phyloP scores from a whole-genome alignment of 176 grass and related monocot genomes.

The Phoenix dactylifera region DNA sequence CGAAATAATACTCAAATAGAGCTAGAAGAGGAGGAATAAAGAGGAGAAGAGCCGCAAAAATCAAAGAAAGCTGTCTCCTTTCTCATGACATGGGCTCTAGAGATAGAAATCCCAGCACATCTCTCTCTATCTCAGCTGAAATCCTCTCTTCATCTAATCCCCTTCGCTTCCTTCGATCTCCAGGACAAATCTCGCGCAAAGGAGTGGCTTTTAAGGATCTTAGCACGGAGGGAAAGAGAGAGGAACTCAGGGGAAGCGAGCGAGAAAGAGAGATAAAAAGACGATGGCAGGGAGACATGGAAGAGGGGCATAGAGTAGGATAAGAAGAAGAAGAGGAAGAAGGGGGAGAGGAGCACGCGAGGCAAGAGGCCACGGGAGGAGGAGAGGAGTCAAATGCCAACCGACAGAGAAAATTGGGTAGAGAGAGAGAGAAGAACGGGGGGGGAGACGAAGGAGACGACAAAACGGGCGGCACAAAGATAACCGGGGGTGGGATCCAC shows the following conservation, averaged over 20 bases:
- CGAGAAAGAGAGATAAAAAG: background rate
- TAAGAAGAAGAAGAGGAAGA: too few species aligned
- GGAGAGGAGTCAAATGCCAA: too few species aligned
- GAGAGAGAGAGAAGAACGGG: background rate
- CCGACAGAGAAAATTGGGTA: background rate
- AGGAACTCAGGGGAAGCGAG: background rate
- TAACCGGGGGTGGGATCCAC: constrained; percentile 36
- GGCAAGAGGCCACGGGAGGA: background rate
- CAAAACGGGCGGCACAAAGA: constrained; percentile 68
- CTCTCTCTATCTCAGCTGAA: background rate
- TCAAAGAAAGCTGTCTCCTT: constrained; percentile 10
- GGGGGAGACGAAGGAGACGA: constrained; percentile 56
- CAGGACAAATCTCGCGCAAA: background rate
- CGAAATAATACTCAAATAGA: background rate
- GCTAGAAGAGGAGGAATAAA: background rate
- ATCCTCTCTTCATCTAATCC: background rate
- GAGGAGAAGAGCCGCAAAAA: background rate
- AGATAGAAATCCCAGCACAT: background rate
- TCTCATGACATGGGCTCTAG: constrained; percentile 24
- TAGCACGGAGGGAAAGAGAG: background rate
- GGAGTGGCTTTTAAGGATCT: background rate
- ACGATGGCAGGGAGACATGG: too few species aligned
- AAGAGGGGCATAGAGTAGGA: too few species aligned
- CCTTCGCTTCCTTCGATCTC: background rate
- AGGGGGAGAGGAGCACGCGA: constrained; percentile 3